A percentile compares a stretch with the other conserved stretches of the same genome.
These are phyloP conservation scores for Sporobolomyces pararoseus DNA, from an alignment of 768 basidiomycete species.

Conservation along the genomic window DNA sequence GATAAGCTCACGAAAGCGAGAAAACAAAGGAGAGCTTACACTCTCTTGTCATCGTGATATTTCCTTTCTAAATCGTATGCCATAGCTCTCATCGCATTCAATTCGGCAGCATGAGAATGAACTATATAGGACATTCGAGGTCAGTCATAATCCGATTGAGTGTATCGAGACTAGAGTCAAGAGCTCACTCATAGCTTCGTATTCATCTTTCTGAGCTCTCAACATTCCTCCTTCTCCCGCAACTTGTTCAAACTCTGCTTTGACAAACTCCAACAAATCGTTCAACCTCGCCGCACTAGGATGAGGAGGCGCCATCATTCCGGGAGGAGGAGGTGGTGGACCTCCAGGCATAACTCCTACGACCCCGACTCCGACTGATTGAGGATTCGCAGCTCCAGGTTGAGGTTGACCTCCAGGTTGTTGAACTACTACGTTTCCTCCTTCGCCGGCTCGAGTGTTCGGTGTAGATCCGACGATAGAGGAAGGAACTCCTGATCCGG, in stretches of 20 bases:
- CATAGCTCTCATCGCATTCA: conserved; percentile 81
- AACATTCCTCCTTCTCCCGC: conserved; percentile 64
- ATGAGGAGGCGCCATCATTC: conserved; percentile 16
- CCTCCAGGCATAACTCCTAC: not conserved
- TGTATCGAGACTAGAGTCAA: not conserved
- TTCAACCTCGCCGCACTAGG: conserved; percentile 36
- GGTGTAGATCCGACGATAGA: too few relatives aligned
- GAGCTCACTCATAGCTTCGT: conserved; percentile 74
- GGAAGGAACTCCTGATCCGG: not conserved
- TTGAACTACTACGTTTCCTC: too few relatives aligned
- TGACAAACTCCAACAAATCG: conserved; percentile 74
- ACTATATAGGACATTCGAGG: conserved; percentile 45
- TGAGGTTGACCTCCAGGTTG: not conserved
- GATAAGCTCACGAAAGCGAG: not conserved
- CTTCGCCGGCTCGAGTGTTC: too few relatives aligned
- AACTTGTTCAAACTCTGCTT: conserved; percentile 77
- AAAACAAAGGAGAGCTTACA: conserved; percentile 18
- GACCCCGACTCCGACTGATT: not conserved
- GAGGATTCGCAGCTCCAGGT: not conserved
- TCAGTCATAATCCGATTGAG: not conserved
- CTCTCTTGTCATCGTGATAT: conserved; percentile 61
- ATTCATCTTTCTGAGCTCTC: conserved; percentile 79
- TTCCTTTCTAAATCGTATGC: conserved; percentile 87
- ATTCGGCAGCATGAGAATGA: conserved; percentile 72
- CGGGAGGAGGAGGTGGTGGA: not conserved